These are phyloP conservation scores for Astragalus membranaceus DNA, from an alignment of 306 rosid species.

Conservation along the genomic window DNA sequence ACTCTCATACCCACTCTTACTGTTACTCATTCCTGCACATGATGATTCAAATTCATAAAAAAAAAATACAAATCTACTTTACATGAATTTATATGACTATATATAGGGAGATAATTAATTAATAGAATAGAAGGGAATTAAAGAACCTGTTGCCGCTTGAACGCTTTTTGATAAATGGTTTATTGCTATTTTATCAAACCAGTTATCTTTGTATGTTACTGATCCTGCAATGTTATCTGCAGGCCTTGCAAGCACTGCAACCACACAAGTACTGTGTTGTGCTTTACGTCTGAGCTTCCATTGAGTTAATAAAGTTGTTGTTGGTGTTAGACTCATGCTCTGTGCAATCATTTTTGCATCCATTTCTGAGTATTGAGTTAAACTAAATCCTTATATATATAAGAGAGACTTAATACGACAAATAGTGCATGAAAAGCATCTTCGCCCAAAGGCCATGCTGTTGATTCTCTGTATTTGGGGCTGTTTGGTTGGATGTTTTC, in stretches of 20 bases:
- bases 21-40: conserved; percentile 50
- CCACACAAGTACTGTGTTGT: conserved; percentile 7
- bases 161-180: conserved; percentile 55
- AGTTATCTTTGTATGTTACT: conserved; percentile 44
- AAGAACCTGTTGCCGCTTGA: conserved; percentile 68
- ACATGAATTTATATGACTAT: neutral
- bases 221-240: conserved; percentile 10
- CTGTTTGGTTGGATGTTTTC: neutral
- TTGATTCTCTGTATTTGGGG: neutral
- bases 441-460: neutral
- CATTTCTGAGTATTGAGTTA: conserved; percentile 25
- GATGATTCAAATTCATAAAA: neutral
- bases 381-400: neutral
- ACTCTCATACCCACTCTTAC: conserved; percentile 63
- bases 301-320: conserved; percentile 13
- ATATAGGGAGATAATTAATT: neutral
- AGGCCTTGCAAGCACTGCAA: conserved; percentile 46
- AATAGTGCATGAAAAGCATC: conserved; percentile 20
- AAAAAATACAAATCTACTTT: neutral
- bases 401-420: conserved; percentile 3
- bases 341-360: conserved; percentile 40
- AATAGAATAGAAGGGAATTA: neutral
- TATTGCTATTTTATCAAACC: conserved; percentile 69
- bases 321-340: conserved; percentile 15
- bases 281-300: conserved; percentile 16